Evolutionary conservation across 1,139 yeast species (phyloP), one percentile per base, ranked within the genome.

Genomic region (Trichomonascaceae sp.): DNA sequence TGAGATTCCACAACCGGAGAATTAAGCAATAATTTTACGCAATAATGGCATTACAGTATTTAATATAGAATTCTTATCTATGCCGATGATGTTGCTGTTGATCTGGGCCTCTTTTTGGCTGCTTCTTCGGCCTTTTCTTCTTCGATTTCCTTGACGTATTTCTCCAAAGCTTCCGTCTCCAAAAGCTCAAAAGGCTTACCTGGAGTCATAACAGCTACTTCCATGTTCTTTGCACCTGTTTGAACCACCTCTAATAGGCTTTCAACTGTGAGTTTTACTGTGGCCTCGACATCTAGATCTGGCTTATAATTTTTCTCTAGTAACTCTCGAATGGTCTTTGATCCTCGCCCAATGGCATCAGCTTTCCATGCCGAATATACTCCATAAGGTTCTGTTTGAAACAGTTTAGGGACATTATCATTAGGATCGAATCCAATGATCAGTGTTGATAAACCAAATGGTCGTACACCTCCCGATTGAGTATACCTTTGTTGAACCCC

Each of bases 311-410:
- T 87, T 74, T 90, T 91, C 71, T 95, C 99, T 70, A 93, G 79
- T 64, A 91, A 87, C 70, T 95, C 99, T 63, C 96, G 84, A 38
- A 95, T 98, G 1, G 98, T 93, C 71, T 93, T 93, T 58, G 95
- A 82, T 57, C 95, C 87, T 68, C 96, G 84, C 55, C 99, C 99
- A 68, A 95, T 93, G 22, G 99, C 91, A 70, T 89, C 95, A 19
- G 99, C 98, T 71, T 91, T 89, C 99, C 99, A 93, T n/a, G 98
- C 96, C 54, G 95, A 89, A 69, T 86, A 93, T 61, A 93, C 95
- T 30, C 99, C 99, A 47, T 96, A 87, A 48, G 99, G 99, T 70
- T 93, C 99, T 18, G 99, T 93, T 72, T 88, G 95, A 73, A 85
- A 93, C 63, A 95, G 79, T 69, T 82, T 83, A 49, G 99, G 98